Conservation (phyloP, 2,329 filamentous ascomycete species). For the Botrytis porri region DNA sequence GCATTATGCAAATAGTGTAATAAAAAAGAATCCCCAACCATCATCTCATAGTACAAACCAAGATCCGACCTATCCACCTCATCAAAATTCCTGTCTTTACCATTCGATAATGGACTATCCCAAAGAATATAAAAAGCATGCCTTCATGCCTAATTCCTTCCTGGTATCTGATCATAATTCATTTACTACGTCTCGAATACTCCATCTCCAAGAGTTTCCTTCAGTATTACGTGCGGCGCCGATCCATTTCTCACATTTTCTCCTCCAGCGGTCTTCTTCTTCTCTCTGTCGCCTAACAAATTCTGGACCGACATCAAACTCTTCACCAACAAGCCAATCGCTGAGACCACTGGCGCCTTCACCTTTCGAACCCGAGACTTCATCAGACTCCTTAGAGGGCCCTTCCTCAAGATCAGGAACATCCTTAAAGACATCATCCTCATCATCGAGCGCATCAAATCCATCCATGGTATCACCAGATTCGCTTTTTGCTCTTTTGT, state of each 20-base stretch:
- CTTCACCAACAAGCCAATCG: slow-evolving; percentile 86
- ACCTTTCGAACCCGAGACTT: slow-evolving; percentile 52
- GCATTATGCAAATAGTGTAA: slow-evolving; percentile 17
- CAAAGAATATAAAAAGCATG: slow-evolving; percentile 20
- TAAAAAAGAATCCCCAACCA: slow-evolving; percentile 5
- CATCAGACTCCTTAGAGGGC: slow-evolving; percentile 39
- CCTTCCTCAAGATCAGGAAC: slow-evolving; percentile 85
- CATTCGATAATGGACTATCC: slow-evolving; percentile 16
- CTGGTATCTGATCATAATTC: slow-evolving; percentile 21
- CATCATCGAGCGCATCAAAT: slow-evolving; percentile 73
- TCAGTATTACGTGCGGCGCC: slow-evolving; percentile 49
- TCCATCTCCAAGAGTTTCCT: slow-evolving; percentile 72
- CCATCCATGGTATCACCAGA: slow-evolving; percentile 58
- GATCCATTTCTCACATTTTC: slow-evolving; percentile 85
- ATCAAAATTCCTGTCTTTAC: neutral
- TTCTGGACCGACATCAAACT: slow-evolving; percentile 95
- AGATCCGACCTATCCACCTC: slow-evolving; percentile 14
- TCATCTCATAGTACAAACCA: slow-evolving; percentile 20
- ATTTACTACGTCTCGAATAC: slow-evolving; percentile 58
- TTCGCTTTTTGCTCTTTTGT: slow-evolving; percentile 47
- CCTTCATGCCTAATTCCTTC: neutral
- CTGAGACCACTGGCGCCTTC: slow-evolving; percentile 49
- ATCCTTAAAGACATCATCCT: slow-evolving; percentile 91
- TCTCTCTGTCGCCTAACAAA: slow-evolving; percentile 86
- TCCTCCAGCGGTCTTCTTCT: slow-evolving; percentile 88